Evolutionary conservation across 2,329 filamentous ascomycete genomes (phyloP).

Genomic region (Penicillium aurantiogriseum): DNA sequence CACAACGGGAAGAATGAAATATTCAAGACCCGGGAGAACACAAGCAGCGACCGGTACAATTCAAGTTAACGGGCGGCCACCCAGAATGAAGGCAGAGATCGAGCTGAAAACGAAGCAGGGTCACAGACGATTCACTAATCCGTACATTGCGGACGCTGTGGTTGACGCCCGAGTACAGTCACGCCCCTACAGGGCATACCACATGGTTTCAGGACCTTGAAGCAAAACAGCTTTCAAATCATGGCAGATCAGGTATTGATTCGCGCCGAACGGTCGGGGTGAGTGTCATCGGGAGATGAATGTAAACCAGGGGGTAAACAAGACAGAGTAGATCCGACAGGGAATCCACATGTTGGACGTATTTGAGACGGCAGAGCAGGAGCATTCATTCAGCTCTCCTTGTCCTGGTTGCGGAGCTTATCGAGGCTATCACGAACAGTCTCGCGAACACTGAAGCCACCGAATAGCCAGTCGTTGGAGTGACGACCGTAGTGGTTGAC

Average conservation of each 20-base stretch:
- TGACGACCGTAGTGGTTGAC: conserved; percentile 50
- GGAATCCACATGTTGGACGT: background rate
- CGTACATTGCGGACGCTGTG: background rate
- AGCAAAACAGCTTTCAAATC: background rate
- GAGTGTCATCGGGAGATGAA: background rate
- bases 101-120: background rate
- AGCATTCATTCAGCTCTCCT: conserved; percentile 25
- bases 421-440: conserved; percentile 45
- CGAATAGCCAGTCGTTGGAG: conserved; percentile 53
- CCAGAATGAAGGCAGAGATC: background rate
- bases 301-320: background rate
- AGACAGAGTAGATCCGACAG: background rate
- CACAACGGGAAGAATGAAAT: background rate
- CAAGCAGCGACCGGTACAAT: background rate
- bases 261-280: background rate
- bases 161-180: background rate
- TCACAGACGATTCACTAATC: background rate
- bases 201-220: background rate
- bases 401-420: conserved; percentile 31
- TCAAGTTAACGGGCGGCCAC: background rate
- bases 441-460: conserved; percentile 48
- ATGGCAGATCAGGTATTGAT: background rate
- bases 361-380: background rate
- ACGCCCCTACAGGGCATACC: background rate
- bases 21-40: no score